Evolutionary conservation across 495 filamentous ascomycete genomes (phyloP).

Genomic region (Chlorociboria aeruginascens): DNA sequence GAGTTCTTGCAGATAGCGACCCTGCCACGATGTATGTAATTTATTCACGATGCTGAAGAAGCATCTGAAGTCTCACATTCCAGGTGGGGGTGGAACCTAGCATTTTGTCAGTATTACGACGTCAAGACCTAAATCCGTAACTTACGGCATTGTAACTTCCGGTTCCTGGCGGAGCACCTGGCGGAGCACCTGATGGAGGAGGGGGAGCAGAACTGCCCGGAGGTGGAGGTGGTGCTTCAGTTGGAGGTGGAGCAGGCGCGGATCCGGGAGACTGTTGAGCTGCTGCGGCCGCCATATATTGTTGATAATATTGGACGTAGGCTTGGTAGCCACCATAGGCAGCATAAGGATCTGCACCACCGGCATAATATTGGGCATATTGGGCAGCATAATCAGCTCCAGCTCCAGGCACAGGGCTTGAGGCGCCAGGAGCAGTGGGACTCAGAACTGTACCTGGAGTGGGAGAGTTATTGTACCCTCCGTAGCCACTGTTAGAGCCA

Average conservation of each 20-base stretch:
- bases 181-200: slow-evolving; percentile 53
- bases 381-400: slow-evolving; percentile 56
- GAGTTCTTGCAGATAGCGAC: no score
- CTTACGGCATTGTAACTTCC: slow-evolving; percentile 59
- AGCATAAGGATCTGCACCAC: slow-evolving; percentile 71
- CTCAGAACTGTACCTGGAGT: slow-evolving; percentile 25
- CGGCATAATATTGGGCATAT: slow-evolving; percentile 70
- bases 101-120: slow-evolving; percentile 11
- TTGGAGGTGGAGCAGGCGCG: slow-evolving; percentile 47
- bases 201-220: slow-evolving; percentile 30
- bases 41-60: no score
- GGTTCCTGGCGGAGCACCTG: slow-evolving; percentile 38
- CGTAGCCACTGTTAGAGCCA: slow-evolving; percentile 20
- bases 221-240: slow-evolving; percentile 31
- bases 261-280: slow-evolving; percentile 35
- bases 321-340: slow-evolving; percentile 76
- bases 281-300: slow-evolving; percentile 32
- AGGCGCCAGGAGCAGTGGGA: slow-evolving; percentile 25
- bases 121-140: slow-evolving; percentile 1
- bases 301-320: slow-evolving; percentile 66
- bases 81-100: slow-evolving; percentile 45
- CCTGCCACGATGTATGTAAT: no score
- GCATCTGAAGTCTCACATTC: slow-evolving; percentile 24
- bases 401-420: slow-evolving; percentile 24
- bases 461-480: slow-evolving; percentile 29